Evolutionary conservation across 768 basidiomycete species (phyloP).

Genomic region (Suillus clintonianus): DNA sequence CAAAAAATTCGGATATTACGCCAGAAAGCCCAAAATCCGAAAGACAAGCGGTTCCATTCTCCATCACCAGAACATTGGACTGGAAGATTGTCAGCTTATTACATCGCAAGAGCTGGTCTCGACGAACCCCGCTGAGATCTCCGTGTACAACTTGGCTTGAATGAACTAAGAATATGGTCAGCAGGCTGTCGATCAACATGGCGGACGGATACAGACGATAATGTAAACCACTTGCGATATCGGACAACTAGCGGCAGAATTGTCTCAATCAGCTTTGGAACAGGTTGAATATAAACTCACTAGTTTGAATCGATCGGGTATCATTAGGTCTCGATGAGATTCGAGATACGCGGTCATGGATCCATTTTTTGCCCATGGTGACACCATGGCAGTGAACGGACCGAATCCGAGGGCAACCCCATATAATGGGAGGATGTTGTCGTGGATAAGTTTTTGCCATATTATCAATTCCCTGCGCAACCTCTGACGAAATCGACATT

Average conservation of each 20-base stretch:
- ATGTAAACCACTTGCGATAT: not conserved
- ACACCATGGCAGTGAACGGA: conserved; percentile 23
- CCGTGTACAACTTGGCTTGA: conserved; percentile 5
- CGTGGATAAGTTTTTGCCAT: conserved; percentile 20
- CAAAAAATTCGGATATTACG: conserved; percentile 28
- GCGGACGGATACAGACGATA: not conserved
- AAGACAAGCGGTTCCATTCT: conserved; percentile 39
- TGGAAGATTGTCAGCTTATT: conserved; percentile 14
- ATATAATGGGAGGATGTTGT: conserved; percentile 21
- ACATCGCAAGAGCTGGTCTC: not conserved
- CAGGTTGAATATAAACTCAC: conserved; percentile 10
- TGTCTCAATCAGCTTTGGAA: not conserved
- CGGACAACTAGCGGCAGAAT: not conserved
- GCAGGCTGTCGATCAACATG: not conserved
- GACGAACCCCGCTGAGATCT: conserved; percentile 7
- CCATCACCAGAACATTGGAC: conserved; percentile 48
- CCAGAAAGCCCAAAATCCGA: conserved; percentile 48
- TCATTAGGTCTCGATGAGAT: conserved; percentile 1
- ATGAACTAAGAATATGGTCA: not conserved
- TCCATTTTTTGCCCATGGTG: conserved; percentile 23
- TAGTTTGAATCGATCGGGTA: conserved; percentile 16
- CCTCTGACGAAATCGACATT: conserved; percentile 7
- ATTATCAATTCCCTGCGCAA: conserved; percentile 21
- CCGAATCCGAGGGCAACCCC: conserved; percentile 23
- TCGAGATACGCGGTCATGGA: conserved; percentile 17